Conservation (phyloP, 106 monocot genomes). For the Dioscorea zingiberensis region DNA sequence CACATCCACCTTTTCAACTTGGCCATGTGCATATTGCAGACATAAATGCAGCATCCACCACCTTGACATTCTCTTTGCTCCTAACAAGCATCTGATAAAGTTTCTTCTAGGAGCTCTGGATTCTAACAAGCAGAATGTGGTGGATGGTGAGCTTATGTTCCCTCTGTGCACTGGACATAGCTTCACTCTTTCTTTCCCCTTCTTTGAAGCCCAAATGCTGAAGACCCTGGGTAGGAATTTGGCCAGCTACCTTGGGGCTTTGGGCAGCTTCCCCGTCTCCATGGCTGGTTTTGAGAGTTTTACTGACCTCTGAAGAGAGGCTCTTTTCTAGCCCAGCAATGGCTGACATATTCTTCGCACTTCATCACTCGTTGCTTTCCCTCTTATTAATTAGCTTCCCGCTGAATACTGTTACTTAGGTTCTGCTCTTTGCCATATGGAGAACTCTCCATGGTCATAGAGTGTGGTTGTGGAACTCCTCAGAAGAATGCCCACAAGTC, state of each 20-base stretch:
- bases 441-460: slow-evolving; percentile 38
- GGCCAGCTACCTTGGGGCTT: slow-evolving; percentile 12
- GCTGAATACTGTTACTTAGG: slow-evolving; percentile 28
- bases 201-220: slow-evolving; percentile 2
- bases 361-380: slow-evolving; percentile 37
- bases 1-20: slow-evolving; percentile 43
- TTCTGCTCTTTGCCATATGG: slow-evolving; percentile 31
- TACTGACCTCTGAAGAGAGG: slow-evolving; percentile 33
- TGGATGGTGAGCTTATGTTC: slow-evolving; percentile 31
- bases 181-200: neutral
- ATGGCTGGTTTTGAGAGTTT: slow-evolving; percentile 23
- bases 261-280: neutral
- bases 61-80: slow-evolving; percentile 34
- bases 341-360: slow-evolving; percentile 47
- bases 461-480: slow-evolving; percentile 58
- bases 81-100: slow-evolving; percentile 41
- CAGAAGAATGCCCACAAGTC: slow-evolving; percentile 54
- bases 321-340: slow-evolving; percentile 51
- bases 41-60: slow-evolving; percentile 53
- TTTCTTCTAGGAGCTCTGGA: slow-evolving; percentile 32
- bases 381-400: slow-evolving; percentile 30
- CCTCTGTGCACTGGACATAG: slow-evolving; percentile 54
- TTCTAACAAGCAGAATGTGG: slow-evolving; percentile 56
- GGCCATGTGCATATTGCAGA: slow-evolving; percentile 46
- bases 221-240: slow-evolving; percentile 10